These are phyloP conservation scores for Boeremia lycopersici DNA, from an alignment of 2,329 filamentous ascomycete species.

Conservation along the genomic window DNA sequence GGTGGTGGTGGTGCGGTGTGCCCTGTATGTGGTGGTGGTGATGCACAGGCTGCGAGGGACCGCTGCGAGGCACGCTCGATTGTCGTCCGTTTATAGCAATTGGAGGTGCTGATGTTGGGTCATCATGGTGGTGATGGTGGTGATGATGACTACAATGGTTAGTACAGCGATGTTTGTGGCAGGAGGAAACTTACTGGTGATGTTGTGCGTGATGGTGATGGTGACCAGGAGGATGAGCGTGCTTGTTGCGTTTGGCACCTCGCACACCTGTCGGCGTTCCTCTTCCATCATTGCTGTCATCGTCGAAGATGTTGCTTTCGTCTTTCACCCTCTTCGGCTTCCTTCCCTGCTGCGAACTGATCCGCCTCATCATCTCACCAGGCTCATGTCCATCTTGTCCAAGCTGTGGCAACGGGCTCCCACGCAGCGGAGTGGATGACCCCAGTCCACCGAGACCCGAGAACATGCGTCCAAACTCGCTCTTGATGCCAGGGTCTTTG, in stretches of 20 bases:
- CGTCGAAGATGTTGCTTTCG: slow-evolving; percentile 68
- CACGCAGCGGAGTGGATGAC: slow-evolving; percentile 59
- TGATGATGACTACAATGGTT: slow-evolving; percentile 62
- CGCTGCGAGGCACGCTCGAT: slow-evolving; percentile 39
- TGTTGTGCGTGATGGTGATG: slow-evolving; percentile 64
- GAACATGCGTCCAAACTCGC: slow-evolving; percentile 93
- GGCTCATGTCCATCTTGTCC: slow-evolving; percentile 37
- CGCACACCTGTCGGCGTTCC: slow-evolving; percentile 68
- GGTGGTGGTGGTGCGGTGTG: slow-evolving; percentile 42
- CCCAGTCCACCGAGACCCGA: slow-evolving; percentile 82
- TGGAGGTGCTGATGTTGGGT: slow-evolving; percentile 28
- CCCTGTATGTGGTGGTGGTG: slow-evolving; percentile 50
- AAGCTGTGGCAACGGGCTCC: slow-evolving; percentile 55
- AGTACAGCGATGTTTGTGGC: slow-evolving; percentile 18
- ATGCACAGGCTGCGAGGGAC: slow-evolving; percentile 35
- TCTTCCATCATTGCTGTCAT: slow-evolving; percentile 69
- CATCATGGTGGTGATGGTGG: slow-evolving; percentile 62
- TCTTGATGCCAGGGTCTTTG: slow-evolving; percentile 89
- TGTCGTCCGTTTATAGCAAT: slow-evolving; percentile 32
- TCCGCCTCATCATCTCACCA: slow-evolving; percentile 41
- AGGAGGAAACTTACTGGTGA: slow-evolving; percentile 55
- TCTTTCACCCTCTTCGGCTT: slow-evolving; percentile 71
- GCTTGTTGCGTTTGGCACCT: slow-evolving; percentile 67
- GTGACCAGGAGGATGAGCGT: slow-evolving; percentile 54
- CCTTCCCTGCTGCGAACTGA: slow-evolving; percentile 47